phyloP scores from a whole-genome alignment of 1,284 basidiomycete species.

The Somion occarium region DNA sequence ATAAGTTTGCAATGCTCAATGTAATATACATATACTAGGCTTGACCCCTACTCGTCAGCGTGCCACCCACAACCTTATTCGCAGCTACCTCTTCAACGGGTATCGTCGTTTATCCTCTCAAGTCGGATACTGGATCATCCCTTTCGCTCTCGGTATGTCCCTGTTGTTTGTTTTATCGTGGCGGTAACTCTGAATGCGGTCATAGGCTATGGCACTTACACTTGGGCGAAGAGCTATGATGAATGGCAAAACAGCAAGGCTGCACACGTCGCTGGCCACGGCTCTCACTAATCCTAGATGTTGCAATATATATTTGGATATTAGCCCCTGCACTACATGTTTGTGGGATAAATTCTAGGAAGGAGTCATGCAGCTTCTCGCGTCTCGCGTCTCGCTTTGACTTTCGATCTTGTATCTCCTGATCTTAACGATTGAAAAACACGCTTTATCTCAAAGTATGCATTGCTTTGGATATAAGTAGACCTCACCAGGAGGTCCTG shows the following conservation, averaged over 20 bases:
- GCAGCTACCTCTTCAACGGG: conserved; percentile 84
- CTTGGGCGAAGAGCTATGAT: conserved; percentile 77
- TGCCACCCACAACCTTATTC: conserved; percentile 67
- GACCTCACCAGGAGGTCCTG: too few relatives aligned
- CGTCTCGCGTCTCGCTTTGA: too few relatives aligned
- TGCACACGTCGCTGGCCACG: conserved; percentile 55
- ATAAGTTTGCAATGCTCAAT: not conserved
- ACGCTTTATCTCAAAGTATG: too few relatives aligned
- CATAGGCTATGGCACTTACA: conserved; percentile 77
- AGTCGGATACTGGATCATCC: conserved; percentile 77
- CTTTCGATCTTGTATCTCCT: too few relatives aligned
- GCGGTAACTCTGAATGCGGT: not conserved
- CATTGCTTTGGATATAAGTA: too few relatives aligned
- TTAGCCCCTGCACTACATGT: too few relatives aligned
- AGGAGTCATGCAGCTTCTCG: too few relatives aligned
- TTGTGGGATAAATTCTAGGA: too few relatives aligned
- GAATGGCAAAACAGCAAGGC: conserved; percentile 76
- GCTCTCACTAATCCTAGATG: not conserved
- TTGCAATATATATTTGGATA: not conserved
- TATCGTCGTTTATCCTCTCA: conserved; percentile 75
- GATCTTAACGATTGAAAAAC: too few relatives aligned
- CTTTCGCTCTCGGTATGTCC: conserved; percentile 69
- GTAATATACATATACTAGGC: not conserved
- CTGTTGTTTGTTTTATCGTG: conserved; percentile 15
- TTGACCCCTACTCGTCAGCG: conserved; percentile 80